Evolutionary conservation across 2,329 filamentous ascomycete genomes (phyloP).

Genomic region (Penicillium capsulatum): DNA sequence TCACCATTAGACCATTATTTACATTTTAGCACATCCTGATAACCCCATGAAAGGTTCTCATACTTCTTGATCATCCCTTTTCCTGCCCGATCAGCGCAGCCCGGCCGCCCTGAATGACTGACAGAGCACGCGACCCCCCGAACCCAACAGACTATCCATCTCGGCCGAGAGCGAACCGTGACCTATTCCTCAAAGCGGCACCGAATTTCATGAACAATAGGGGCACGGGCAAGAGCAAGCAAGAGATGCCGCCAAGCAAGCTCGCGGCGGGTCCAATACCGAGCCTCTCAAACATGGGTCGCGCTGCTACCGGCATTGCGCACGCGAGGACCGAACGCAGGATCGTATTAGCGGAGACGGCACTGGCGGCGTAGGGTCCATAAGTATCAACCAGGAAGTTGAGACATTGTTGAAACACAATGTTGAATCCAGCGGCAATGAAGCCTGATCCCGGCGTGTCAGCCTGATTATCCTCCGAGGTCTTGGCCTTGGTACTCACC

Average conservation of each 20-base stretch:
- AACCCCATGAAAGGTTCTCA: too few species aligned
- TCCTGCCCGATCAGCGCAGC: too few species aligned
- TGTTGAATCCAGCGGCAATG: not conserved
- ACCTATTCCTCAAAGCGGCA: not conserved
- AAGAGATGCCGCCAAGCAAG: constrained; percentile 41
- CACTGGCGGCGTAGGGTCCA: constrained; percentile 38
- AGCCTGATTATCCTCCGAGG: too few species aligned
- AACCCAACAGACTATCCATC: not conserved
- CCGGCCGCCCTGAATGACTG: too few species aligned
- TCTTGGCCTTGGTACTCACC: too few species aligned
- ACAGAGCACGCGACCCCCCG: too few species aligned
- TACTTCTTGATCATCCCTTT: too few species aligned
- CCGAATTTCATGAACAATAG: constrained; percentile 46
- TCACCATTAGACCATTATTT: too few species aligned
- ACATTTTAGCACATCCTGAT: too few species aligned
- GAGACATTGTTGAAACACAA: too few species aligned
- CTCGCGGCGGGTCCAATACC: constrained; percentile 43
- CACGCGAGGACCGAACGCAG: constrained; percentile 39
- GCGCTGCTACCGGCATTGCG: constrained; percentile 28
- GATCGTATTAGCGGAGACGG: constrained; percentile 43
- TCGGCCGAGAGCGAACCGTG: not conserved
- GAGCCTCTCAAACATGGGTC: constrained; percentile 39
- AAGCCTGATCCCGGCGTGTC: too few species aligned
- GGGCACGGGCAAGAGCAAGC: constrained; percentile 42
- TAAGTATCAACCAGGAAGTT: constrained; percentile 43